Evolutionary conservation across 371 early-diverging fungal genomes (phyloP), one percentile per base, ranked within the genome.

Genomic region (Enterospora canceri): DNA sequence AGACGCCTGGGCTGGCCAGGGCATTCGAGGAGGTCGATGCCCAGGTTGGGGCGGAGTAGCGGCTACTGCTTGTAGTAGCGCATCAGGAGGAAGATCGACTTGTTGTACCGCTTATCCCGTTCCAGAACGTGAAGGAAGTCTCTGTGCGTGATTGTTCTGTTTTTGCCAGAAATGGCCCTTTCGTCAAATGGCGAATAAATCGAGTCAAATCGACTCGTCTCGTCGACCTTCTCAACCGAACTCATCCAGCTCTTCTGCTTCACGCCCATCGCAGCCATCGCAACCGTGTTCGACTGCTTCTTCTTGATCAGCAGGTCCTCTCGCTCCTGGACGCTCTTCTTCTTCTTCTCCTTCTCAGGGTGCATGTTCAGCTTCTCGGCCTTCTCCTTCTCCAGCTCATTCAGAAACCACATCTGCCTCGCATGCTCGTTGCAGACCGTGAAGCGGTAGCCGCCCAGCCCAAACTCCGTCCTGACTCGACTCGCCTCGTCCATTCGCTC

Each of bases 281-380:
- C 82, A 48, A 80, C 76, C 26, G 70, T 79, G 63, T 80, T 82
- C 50, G 69, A 65, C 29, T 79, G 55, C 35, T 74, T 60, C 33
- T 80, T 82, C 62, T 82, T 82, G 56, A 82, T 79, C 8, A 77
- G 54, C 21, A 82, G 55, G 64, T 82, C 82, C 60, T 82, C 82
- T 62, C 82, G 67, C 47, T 82, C 82, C 61, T 82, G 77, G 23
- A 78, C 70, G 8, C 54, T 54, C 55, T 72, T 80, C 53, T 76
- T 80, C 50, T 73, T 77, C 51, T 76, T 69, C 33, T 74, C 76
- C 50, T 76, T 78, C 24, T 65, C 72, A 69, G 63, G 72, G 26
- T 75, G 70, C 24, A 73, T 62, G 15, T 61, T 70, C 28, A 77
- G 68, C 58, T 74, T 77, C 30, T 80, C 80, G 55, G 71, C 53